Conservation (phyloP, 148 eudicot genomes). For the Agrostemma githago region DNA sequence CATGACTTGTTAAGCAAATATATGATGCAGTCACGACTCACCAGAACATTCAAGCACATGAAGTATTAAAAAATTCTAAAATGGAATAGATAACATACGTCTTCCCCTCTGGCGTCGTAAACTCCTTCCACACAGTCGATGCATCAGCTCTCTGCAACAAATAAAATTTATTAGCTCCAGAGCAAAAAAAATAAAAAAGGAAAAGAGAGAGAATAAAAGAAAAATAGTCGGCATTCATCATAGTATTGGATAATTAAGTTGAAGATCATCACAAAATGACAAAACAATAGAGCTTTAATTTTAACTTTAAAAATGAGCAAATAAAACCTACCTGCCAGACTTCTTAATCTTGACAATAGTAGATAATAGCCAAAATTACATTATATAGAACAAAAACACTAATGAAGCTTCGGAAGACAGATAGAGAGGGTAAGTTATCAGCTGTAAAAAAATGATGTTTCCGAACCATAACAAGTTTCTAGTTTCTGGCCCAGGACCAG, state of each 20-base stretch:
- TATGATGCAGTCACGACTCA: neutral
- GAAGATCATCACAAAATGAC: neutral
- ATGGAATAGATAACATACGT: constrained; percentile 44
- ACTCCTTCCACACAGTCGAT: constrained; percentile 97
- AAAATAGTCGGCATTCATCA: neutral
- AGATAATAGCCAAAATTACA: neutral
- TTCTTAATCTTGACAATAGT: neutral
- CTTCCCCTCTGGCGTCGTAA: constrained; percentile 80
- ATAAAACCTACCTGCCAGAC: neutral
- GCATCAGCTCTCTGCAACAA: constrained; percentile 88
- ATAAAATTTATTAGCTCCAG: constrained; percentile 19
- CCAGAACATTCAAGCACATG: neutral
- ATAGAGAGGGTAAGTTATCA: neutral
- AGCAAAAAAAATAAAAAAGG: neutral
- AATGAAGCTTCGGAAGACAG: constrained; percentile 3
- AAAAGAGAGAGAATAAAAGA: too few relatives aligned
- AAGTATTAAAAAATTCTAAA: neutral
- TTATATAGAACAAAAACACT: neutral
- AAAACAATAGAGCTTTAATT: neutral
- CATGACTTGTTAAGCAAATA: constrained; percentile 1
- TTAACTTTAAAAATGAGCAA: neutral
- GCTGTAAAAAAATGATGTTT: neutral
- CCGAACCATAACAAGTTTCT: neutral
- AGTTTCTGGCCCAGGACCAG: neutral
- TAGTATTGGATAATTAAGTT: neutral